These are phyloP conservation scores for Fusarium heterosporum DNA, from an alignment of 2,329 filamentous ascomycete genomes.

Conservation along the genomic window DNA sequence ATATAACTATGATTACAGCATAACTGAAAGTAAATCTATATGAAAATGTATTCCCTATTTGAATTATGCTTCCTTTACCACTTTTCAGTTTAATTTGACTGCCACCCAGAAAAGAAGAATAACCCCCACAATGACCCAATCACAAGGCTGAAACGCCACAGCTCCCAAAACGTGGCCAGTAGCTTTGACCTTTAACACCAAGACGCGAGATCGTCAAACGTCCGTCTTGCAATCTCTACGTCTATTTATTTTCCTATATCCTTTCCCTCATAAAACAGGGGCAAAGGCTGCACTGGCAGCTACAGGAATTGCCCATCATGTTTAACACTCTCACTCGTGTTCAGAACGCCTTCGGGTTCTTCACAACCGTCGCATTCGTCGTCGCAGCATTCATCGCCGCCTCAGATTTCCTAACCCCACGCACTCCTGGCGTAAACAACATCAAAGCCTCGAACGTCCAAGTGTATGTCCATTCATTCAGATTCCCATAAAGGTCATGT, in stretches of 20 bases:
- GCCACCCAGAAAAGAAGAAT: not conserved
- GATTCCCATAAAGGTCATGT: not conserved
- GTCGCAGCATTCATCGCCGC: slow-evolving; percentile 83
- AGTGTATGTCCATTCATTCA: slow-evolving; percentile 70
- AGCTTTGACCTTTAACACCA: slow-evolving; percentile 29
- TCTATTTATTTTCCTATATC: not conserved
- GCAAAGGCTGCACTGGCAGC: slow-evolving; percentile 34
- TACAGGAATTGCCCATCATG: slow-evolving; percentile 68
- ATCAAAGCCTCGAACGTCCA: slow-evolving; percentile 81
- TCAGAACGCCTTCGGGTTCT: slow-evolving; percentile 97
- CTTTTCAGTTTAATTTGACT: not conserved
- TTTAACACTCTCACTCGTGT: slow-evolving; percentile 85
- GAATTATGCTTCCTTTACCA: too few species aligned
- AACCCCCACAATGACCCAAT: slow-evolving; percentile 38
- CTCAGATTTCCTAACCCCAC: slow-evolving; percentile 78
- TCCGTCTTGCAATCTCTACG: slow-evolving; percentile 12
- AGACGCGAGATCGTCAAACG: slow-evolving; percentile 32
- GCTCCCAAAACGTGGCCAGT: slow-evolving; percentile 45
- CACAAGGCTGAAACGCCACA: slow-evolving; percentile 42
- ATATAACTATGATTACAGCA: too few species aligned
- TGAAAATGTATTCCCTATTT: not conserved
- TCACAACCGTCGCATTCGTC: slow-evolving; percentile 90
- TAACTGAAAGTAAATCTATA: too few species aligned
- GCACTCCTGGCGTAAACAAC: slow-evolving; percentile 70
- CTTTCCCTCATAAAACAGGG: slow-evolving; percentile 6